Base-by-base conservation (phyloP, 23 red algal genomes). In the Agarophyton chilense region DNA sequence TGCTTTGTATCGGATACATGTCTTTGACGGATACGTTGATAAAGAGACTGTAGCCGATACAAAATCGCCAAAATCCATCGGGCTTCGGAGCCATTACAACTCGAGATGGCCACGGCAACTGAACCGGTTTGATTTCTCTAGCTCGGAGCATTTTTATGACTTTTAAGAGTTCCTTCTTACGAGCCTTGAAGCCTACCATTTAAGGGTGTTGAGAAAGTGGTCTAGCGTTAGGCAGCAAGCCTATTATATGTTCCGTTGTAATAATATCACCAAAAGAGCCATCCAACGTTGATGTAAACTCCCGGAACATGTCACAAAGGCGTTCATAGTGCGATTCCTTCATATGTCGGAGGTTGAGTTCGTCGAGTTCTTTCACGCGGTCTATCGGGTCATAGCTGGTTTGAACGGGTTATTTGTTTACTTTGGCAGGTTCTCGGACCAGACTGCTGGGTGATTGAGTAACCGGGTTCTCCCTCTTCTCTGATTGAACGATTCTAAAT, bases 131-230 rank as follows among this genome's bases (percentile, higher is more conserved):
- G 49, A 78, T 1, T 8, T 26, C 50, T 9, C 0, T 52, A 17
- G 43, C 43, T 25, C 44, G 43, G 72, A 78, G 72, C 72, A 78
- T 78, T 39, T 78, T 50, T 18, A 47, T 19, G 19, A 78, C 53
- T 26, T 78, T 13, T 13, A 52, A 52, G n/a, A 0, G 43, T 54
- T 78, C 38, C 22, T 52, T 31, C 43, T 51, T 29, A 17, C 43
- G 43, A 52, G 39, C 34, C 18, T 78, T 78, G 14, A 0, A 9
- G 0, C 72, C 72, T 21, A 39, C 72, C 25, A 5, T 1, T 21
- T 78, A 18, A 31, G 24, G n/a, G 43, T 33, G 43, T 78, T 78
- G 72, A 0, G 72, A 29, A 21, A 54, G 0, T 16, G 10, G 0
- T 4, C 72, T 0, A 25, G 72, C 44, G 22, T 52, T n/a, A 21